These are phyloP conservation scores for Fusarium falciforme DNA, from an alignment of 2,329 filamentous ascomycete genomes.

Conservation along the genomic window DNA sequence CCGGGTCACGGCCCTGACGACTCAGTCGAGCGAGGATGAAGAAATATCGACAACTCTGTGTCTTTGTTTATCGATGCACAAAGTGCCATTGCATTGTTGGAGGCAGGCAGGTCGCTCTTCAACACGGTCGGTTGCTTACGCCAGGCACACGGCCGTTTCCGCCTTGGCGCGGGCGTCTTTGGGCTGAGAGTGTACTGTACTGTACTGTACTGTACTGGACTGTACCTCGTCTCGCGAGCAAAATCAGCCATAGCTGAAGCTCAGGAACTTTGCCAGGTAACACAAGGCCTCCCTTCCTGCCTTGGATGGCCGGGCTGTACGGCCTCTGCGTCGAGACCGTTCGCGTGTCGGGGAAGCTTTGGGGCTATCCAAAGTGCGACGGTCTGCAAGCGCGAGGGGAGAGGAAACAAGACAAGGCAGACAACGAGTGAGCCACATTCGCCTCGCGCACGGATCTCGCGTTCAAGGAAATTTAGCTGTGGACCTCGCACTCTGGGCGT, in stretches of 20 bases:
- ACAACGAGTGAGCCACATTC: not conserved
- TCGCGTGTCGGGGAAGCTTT: slow-evolving; percentile 5
- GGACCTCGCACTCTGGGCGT: slow-evolving; percentile 14
- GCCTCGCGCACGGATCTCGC: slow-evolving; percentile 31
- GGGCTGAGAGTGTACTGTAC: not conserved
- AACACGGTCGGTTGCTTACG: not conserved
- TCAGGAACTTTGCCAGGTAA: slow-evolving; percentile 5
- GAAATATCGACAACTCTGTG: not conserved
- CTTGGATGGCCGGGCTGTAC: not conserved
- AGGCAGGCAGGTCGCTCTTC: not conserved
- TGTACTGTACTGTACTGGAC: not conserved
- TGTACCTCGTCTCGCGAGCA: not conserved
- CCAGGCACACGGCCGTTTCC: not conserved
- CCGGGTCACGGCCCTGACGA: not conserved
- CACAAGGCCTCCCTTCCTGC: slow-evolving; percentile 2
- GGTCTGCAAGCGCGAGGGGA: slow-evolving; percentile 1
- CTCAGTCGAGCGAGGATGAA: not conserved
- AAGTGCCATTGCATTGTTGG: not conserved
- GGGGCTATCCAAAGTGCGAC: slow-evolving; percentile 21
- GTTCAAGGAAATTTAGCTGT: slow-evolving; percentile 13
- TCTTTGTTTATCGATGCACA: not conserved
- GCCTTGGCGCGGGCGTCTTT: not conserved
- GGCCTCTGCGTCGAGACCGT: not conserved
- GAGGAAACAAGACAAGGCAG: slow-evolving; percentile 16
- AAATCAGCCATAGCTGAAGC: not conserved